Percentiles rank a stretch among this genome's conserved stretches.
phyloP scores from a whole-genome alignment of 1,284 basidiomycete genomes.

The Gymnopus androsaceus region DNA sequence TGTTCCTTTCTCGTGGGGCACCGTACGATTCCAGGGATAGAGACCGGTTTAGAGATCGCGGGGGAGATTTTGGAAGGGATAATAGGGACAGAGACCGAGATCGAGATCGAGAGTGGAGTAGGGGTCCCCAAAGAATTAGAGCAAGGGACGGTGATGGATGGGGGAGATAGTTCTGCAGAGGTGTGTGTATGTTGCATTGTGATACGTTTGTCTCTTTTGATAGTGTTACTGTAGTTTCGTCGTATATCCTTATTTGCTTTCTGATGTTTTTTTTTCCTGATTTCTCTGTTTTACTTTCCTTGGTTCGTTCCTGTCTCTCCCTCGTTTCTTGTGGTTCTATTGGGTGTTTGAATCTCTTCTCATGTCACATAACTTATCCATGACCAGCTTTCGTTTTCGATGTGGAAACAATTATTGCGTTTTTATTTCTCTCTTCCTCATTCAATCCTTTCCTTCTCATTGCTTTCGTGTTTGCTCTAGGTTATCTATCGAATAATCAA shows the following conservation, averaged over 20 bases:
- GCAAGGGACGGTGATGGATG: conserved; percentile 13
- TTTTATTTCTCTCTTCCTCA: conserved; percentile 1
- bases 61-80: conserved; percentile 36
- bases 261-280: not conserved
- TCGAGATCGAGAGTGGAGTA: conserved; percentile 35
- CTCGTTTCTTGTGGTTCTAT: not conserved
- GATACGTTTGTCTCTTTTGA: not conserved
- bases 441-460: not conserved
- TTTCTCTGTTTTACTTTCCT: not conserved
- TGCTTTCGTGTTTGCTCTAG: conserved; percentile 1
- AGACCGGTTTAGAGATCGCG: conserved; percentile 40
- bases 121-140: conserved; percentile 25
- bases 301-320: not conserved
- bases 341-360: not conserved
- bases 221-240: not conserved
- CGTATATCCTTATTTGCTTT: not conserved
- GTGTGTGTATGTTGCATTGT: no score
- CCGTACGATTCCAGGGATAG: conserved; percentile 39
- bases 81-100: conserved; percentile 46
- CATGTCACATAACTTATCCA: no score
- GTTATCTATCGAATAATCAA: no score
- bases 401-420: conserved; percentile 5
- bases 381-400: not conserved
- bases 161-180: not conserved
- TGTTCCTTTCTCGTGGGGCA: not conserved